A percentile compares a stretch with the other conserved stretches of the same genome.
These are phyloP conservation scores for Lachancea meyersii DNA, from an alignment of 805 yeast species.

Conservation along the genomic window DNA sequence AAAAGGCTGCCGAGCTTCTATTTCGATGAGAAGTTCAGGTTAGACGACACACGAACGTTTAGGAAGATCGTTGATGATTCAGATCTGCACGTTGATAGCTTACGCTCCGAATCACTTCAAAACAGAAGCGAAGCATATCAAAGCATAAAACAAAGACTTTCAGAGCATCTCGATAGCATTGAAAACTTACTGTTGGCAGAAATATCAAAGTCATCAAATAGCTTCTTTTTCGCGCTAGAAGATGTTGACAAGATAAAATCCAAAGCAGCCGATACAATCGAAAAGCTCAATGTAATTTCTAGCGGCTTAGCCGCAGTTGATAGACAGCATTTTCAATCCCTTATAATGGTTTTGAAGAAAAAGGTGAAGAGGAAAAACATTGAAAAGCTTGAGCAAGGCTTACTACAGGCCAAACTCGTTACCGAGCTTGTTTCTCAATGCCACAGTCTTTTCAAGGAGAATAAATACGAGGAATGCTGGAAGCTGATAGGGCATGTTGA, in stretches of 20 bases:
- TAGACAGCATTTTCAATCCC: constrained; percentile 43
- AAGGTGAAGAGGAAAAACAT: constrained; percentile 52
- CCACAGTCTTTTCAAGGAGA: constrained; percentile 16
- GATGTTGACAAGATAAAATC: constrained; percentile 62
- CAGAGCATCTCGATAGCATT: constrained; percentile 76
- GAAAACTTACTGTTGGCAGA: constrained; percentile 77
- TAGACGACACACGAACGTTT: constrained; percentile 85
- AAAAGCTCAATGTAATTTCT: constrained; percentile 42
- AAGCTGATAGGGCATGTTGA: constrained; percentile 54
- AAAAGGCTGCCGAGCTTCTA: constrained; percentile 59
- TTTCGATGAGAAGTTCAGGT: constrained; percentile 59
- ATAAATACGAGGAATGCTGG: constrained; percentile 44
- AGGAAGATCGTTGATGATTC: constrained; percentile 62
- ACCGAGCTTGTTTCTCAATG: constrained; percentile 41
- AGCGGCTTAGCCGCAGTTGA: constrained; percentile 43
- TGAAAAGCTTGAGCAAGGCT: constrained; percentile 53
- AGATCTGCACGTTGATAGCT: constrained; percentile 35
- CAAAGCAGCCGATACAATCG: constrained; percentile 47
- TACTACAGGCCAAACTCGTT: constrained; percentile 44
- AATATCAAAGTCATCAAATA: constrained; percentile 75
- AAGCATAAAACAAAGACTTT: constrained; percentile 68
- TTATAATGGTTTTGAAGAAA: constrained; percentile 44
- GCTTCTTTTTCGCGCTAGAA: constrained; percentile 78
- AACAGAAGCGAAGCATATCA: constrained; percentile 43
- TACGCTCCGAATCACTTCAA: constrained; percentile 28